phyloP scores from a whole-genome alignment of 768 basidiomycete genomes.

The Termitomyces titanicus region DNA sequence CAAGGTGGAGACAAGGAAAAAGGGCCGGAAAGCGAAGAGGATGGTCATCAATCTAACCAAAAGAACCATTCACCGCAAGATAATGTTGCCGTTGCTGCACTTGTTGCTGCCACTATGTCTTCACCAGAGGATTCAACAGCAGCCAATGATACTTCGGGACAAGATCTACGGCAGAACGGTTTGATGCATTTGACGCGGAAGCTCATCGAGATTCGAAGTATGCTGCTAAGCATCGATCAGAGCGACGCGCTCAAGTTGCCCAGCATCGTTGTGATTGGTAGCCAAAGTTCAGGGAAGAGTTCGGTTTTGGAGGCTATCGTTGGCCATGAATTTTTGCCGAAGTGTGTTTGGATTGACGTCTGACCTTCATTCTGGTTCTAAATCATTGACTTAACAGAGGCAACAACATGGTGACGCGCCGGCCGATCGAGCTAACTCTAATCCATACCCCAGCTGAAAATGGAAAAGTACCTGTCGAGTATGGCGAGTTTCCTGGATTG shows the following conservation, averaged over 20 bases:
- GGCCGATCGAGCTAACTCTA: conserved; percentile 96
- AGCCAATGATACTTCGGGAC: conserved; percentile 27
- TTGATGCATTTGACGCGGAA: conserved; percentile 93
- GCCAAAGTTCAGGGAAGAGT: conserved; percentile 98
- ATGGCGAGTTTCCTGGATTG: conserved; percentile 91
- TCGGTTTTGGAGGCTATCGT: conserved; percentile 97
- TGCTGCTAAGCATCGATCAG: conserved; percentile 95
- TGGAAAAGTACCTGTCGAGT: conserved; percentile 62
- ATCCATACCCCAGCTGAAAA: conserved; percentile 78
- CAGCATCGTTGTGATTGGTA: conserved; percentile 97
- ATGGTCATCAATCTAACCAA: conserved; percentile 28
- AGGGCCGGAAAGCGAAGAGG: conserved; percentile 25
- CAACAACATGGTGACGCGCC: conserved; percentile 98
- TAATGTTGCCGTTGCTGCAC: conserved; percentile 64
- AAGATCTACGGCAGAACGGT: conserved; percentile 65
- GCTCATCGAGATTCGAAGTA: conserved; percentile 92
- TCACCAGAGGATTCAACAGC: conserved; percentile 63
- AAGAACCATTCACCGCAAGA: conserved; percentile 53
- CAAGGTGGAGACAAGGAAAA: conserved; percentile 27
- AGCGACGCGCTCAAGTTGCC: conserved; percentile 92
- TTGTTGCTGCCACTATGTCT: conserved; percentile 75
- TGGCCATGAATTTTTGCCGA: conserved; percentile 96
- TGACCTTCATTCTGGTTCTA: background rate
- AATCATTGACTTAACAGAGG: conserved; percentile 53
- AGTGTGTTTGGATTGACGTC: conserved; percentile 51